Evolutionary conservation across 805 yeast species (phyloP).

Genomic region (Lipomyces spencermartinsiae): DNA sequence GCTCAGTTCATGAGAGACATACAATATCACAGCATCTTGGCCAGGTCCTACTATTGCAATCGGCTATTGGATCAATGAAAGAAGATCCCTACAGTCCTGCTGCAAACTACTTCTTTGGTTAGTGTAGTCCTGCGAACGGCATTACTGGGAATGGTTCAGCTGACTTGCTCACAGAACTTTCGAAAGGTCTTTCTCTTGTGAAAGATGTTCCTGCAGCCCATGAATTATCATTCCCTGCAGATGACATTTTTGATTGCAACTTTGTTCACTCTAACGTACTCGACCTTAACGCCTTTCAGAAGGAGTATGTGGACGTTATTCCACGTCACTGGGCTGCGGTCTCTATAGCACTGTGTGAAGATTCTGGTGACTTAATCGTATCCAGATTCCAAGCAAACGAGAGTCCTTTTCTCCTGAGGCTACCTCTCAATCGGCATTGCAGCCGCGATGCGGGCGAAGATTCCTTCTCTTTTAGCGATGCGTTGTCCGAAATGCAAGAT

Average conservation of each 20-base stretch:
- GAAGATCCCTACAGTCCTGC: constrained; percentile 16
- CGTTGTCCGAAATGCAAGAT: constrained; percentile 52
- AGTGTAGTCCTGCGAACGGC: neutral
- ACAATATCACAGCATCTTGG: constrained; percentile 17
- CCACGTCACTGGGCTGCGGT: constrained; percentile 65
- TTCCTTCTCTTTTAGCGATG: constrained; percentile 53
- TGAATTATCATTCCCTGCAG: constrained; percentile 8
- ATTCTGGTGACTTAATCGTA: constrained; percentile 64
- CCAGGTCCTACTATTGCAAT: constrained; percentile 23
- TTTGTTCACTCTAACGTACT: constrained; percentile 25
- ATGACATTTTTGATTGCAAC: constrained; percentile 15
- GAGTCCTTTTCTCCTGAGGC: constrained; percentile 56
- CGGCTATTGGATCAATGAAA: constrained; percentile 25
- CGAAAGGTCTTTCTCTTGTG: constrained; percentile 21
- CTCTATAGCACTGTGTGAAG: constrained; percentile 63
- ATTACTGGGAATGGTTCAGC: neutral
- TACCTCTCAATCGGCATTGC: constrained; percentile 64
- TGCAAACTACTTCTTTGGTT: constrained; percentile 28
- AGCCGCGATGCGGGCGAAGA: constrained; percentile 54
- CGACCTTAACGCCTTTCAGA: constrained; percentile 33
- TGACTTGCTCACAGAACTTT: constrained; percentile 20
- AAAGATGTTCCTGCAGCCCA: constrained; percentile 21
- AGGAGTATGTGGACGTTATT: constrained; percentile 39
- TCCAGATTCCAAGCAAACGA: constrained; percentile 51
- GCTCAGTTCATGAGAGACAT: constrained; percentile 23